Conservation (phyloP, 2,329 filamentous ascomycete species). For the Periconia macrospinosa region DNA sequence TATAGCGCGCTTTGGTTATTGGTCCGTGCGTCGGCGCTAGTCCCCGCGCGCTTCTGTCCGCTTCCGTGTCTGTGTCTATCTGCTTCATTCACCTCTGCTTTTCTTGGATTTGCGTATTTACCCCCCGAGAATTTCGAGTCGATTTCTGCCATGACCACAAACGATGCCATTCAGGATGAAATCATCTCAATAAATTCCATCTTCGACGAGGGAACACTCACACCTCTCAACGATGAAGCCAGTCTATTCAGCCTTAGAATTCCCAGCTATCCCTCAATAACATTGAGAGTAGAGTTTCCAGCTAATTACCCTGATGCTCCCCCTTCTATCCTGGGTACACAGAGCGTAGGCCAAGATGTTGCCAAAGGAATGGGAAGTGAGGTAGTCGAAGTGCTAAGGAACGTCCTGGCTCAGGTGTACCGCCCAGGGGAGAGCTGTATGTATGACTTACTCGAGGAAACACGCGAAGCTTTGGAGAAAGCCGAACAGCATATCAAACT, state of each 20-base stretch:
- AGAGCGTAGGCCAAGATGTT: conserved; percentile 71
- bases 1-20: too few species aligned
- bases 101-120: too few species aligned
- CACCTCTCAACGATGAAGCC: conserved; percentile 22
- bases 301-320: conserved; percentile 72
- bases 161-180: conserved; percentile 65
- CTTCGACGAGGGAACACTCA: conserved; percentile 70
- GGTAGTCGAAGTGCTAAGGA: conserved; percentile 69
- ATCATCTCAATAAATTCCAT: conserved; percentile 83
- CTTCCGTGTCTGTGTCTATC: too few species aligned
- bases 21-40: neutral
- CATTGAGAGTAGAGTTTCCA: conserved; percentile 68
- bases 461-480: conserved; percentile 55
- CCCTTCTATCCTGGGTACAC: conserved; percentile 74
- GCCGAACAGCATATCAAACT: conserved; percentile 32
- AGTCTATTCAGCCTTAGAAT: conserved; percentile 58
- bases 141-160: conserved; percentile 24
- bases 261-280: conserved; percentile 61
- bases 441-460: conserved; percentile 83
- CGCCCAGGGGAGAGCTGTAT: conserved; percentile 77
- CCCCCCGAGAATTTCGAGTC: neutral
- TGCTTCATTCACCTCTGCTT: too few species aligned
- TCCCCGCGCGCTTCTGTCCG: neutral
- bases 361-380: conserved; percentile 72
- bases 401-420: conserved; percentile 69